Evolutionary conservation across 306 rosid species (phyloP), one percentile per base, ranked within the genome.

Genomic region (Lathyrus tuberosus): DNA sequence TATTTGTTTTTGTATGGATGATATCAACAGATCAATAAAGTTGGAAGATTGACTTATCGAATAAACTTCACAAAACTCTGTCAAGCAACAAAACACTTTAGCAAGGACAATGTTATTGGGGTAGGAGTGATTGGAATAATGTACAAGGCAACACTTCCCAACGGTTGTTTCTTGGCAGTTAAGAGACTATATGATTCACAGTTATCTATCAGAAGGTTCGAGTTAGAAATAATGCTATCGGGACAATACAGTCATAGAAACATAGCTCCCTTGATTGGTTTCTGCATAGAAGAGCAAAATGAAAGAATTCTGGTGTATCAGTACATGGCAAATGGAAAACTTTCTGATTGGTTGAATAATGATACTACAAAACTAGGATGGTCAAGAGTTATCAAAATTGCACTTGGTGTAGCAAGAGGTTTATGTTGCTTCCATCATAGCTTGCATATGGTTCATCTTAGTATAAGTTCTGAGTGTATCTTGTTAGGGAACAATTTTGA

Each of bases 371-470:
- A 11, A 53, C 37, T 56, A 54, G 15, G 11, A 62, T 53, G 80
- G 68, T 16, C 35, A 22, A 33, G 51, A 48, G 24, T 22, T 33
- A 28, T 70, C 12, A 56, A 62, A 60, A 62, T 82, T 54, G 81
- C 73, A 26, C 73, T 82, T 53, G 83, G 86, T 5, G 49, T 79
- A 13, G 83, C 76, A 17, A 79, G 76, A 79, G 83, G 70, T 8
- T 62, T 82, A 47, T 60, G 76, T 5, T 78, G 81, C 73, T 48
- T 78, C 15, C 83, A 82, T n/a, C 70, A 82, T 30, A 31, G 43
- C 30, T 33, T 73, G 65, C 53, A 20, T 12, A 8, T 75, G 37
- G 70, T 46, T 15, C 78, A 70, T 65, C 54, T 28, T 0, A 31
- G 38, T 2, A 17, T 80, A 22, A 56, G 35, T 40, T 71, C 83